Conservation (phyloP, 106 monocot genomes). For the Apostasia shenzhenica region DNA sequence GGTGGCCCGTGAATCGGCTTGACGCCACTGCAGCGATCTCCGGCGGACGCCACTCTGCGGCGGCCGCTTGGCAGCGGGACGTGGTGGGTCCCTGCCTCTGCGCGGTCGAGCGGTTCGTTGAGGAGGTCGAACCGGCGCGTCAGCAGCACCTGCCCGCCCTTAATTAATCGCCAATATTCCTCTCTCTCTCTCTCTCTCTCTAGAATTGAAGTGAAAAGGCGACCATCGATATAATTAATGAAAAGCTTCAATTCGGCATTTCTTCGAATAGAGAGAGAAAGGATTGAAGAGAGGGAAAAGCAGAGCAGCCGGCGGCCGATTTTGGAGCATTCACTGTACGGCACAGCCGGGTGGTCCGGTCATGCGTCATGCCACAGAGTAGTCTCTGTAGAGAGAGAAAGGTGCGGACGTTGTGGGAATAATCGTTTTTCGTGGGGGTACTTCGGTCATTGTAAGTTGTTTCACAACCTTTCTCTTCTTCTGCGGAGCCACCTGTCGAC, state of each 20-base stretch:
- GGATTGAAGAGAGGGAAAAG: neutral
- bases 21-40: slow-evolving; percentile 49
- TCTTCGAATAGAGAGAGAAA: neutral
- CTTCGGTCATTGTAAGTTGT: too few relatives aligned
- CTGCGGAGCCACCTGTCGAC: too few relatives aligned
- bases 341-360: too few relatives aligned
- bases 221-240: neutral
- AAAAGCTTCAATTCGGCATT: neutral
- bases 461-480: too few relatives aligned
- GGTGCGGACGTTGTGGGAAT: too few relatives aligned
- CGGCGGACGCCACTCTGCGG: slow-evolving; percentile 10
- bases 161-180: neutral
- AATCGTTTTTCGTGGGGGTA: too few relatives aligned
- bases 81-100: slow-evolving; percentile 25
- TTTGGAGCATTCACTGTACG: too few relatives aligned
- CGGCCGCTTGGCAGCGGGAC: slow-evolving; percentile 38
- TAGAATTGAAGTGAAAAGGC: too few relatives aligned
- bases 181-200: neutral
- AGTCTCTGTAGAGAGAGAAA: too few relatives aligned
- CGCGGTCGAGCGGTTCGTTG: slow-evolving; percentile 12
- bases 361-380: too few relatives aligned
- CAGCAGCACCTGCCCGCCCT: neutral
- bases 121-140: neutral
- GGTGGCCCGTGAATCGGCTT: slow-evolving; percentile 41
- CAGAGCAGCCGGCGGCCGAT: too few relatives aligned